Evolutionary conservation across 257 asterid species (phyloP).

Genomic region (Eustoma russellianum): DNA sequence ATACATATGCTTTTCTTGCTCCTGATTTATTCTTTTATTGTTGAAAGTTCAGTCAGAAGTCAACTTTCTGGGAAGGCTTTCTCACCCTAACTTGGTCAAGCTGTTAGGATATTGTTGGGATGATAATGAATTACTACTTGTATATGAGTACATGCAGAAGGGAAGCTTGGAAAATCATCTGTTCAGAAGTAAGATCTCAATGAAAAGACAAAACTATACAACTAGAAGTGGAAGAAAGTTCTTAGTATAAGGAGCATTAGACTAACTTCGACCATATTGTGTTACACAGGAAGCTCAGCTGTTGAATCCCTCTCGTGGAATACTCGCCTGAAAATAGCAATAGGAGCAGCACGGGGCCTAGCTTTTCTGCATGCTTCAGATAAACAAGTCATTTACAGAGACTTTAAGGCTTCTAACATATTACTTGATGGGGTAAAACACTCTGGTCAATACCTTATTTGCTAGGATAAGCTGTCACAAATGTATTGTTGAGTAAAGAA

Average conservation of each 20-base stretch:
- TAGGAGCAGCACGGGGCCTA: constrained; percentile 42
- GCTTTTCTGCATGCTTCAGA: constrained; percentile 33
- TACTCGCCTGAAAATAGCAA: constrained; percentile 29
- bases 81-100: constrained; percentile 40
- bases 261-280: constrained; percentile 1
- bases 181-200: constrained; percentile 32
- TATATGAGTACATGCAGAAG: constrained; percentile 36
- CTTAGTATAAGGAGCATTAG: background rate
- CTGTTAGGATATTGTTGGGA: constrained; percentile 36
- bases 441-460: no score
- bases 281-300: constrained; percentile 26
- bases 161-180: constrained; percentile 49
- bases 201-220: background rate
- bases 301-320: constrained; percentile 36
- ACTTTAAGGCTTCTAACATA: constrained; percentile 41
- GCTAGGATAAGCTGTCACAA: no score
- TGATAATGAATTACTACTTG: constrained; percentile 32
- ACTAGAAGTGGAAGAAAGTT: background rate
- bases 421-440: constrained; percentile 31
- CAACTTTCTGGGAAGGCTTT: constrained; percentile 40
- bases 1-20: background rate
- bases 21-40: background rate
- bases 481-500: no score
- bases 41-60: constrained; percentile 38
- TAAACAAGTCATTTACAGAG: constrained; percentile 35